These are phyloP conservation scores for Monosporascus sp. DNA, from an alignment of 2,329 filamentous ascomycete genomes.

Conservation along the genomic window DNA sequence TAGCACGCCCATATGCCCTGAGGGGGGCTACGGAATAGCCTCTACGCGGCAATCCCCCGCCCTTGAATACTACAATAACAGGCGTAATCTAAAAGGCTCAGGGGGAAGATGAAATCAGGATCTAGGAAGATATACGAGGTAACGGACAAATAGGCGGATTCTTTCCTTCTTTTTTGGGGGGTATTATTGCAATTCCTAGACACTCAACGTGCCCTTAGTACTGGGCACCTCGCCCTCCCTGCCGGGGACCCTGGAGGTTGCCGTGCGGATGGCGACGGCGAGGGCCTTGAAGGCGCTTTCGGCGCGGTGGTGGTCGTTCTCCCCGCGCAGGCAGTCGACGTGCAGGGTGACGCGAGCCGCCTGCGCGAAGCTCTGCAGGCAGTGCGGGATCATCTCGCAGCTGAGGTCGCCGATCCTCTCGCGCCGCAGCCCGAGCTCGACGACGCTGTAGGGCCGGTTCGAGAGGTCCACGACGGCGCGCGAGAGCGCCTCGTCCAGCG, in stretches of 20 bases:
- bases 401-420: constrained; percentile 93
- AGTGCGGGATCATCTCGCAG: constrained; percentile 97
- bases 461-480: constrained; percentile 92
- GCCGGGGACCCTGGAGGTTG: constrained; percentile 68
- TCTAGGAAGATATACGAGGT: too few relatives aligned
- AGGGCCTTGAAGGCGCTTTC: constrained; percentile 97
- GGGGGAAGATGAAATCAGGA: too few relatives aligned
- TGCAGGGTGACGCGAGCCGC: constrained; percentile 88
- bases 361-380: constrained; percentile 89
- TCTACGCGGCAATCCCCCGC: too few relatives aligned
- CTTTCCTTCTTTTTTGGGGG: too few relatives aligned
- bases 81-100: too few relatives aligned
- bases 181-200: constrained; percentile 28
- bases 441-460: constrained; percentile 80
- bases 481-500: constrained; percentile 90
- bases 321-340: constrained; percentile 83
- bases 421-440: constrained; percentile 77
- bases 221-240: constrained; percentile 91
- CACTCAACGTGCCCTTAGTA: constrained; percentile 85
- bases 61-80: too few relatives aligned
- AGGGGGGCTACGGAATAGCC: too few relatives aligned
- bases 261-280: constrained; percentile 76
- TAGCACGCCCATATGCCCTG: too few relatives aligned
- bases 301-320: constrained; percentile 93
- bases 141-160: too few relatives aligned